Evolutionary conservation across 2,329 filamentous ascomycete genomes (phyloP), one percentile per base, ranked within the genome.

Genomic region (Thelonectria discophora): DNA sequence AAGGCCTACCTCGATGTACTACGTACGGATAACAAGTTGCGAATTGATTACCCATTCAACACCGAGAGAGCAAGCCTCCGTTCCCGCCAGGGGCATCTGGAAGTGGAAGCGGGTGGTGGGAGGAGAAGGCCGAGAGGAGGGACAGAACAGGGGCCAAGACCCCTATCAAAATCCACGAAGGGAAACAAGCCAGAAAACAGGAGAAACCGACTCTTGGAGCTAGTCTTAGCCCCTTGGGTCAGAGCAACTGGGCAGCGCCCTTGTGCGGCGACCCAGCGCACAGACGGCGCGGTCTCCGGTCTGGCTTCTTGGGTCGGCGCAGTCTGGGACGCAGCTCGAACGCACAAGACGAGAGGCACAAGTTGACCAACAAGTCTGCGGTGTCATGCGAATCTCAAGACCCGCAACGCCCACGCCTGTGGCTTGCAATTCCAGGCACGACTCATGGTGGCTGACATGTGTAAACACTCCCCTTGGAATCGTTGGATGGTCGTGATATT

Each of bases 261-360:
- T 66, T 59, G 58, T 69, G 58, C 62, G 59, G 55, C 63, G 63
- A 55, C 49, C 65, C 63, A 65, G 64, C 66, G 67, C 66, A 70
- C 63, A 69, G 63, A 63, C 60, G 69, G 64, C 67, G 62, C 62
- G 65, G 66, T 62, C 70, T 48, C 65, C 63, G 64, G 60, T 56
- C 60, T 64, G 62, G 56, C 61, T 64, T 48, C 65, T 65, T 48
- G 55, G 45, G 43, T 61, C 45, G 47, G 54, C 20, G 55, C 42
- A 55, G 56, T 30, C 39, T 18, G 39, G 34, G 27, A 30, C 27
- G 27, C 27, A 30, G 4, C 27, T 24, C 45, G 51, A 37, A 47
- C 49, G 47, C 40, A 59, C 45, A 58, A 39, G 55, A 56, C 18
- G 58, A 56, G 18, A 46, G 62, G 32, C 51, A 24, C 34, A 52